A percentile compares a stretch with the other conserved stretches of the same genome.
phyloP scores from a whole-genome alignment of 805 yeast genomes.

The Pichia exigua region DNA sequence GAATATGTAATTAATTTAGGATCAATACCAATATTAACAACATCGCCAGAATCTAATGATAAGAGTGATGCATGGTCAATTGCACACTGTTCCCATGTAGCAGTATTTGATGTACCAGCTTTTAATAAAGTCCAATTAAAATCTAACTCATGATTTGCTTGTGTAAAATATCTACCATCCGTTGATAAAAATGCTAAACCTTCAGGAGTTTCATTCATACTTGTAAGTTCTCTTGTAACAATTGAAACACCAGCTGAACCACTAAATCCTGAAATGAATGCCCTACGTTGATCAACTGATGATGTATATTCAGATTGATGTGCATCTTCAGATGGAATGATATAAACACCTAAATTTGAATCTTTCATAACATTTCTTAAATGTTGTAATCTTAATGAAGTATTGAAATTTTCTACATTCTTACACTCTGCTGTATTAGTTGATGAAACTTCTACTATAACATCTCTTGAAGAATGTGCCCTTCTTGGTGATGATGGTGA shows the following conservation, averaged over 20 bases:
- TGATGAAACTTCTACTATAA: slow-evolving; percentile 18
- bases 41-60: slow-evolving; percentile 37
- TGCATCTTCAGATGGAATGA: slow-evolving; percentile 52
- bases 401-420: slow-evolving; percentile 35
- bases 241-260: slow-evolving; percentile 59
- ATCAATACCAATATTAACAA: slow-evolving; percentile 35
- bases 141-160: slow-evolving; percentile 51
- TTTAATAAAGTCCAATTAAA: slow-evolving; percentile 51
- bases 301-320: slow-evolving; percentile 60
- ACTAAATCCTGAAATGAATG: slow-evolving; percentile 50
- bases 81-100: slow-evolving; percentile 54
- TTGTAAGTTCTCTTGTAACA: slow-evolving; percentile 44
- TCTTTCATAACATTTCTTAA: slow-evolving; percentile 60
- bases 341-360: slow-evolving; percentile 57
- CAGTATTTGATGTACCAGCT: slow-evolving; percentile 42
- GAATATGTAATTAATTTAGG: slow-evolving; percentile 39
- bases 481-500: slow-evolving; percentile 9
- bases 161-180: slow-evolving; percentile 54
- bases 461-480: background rate
- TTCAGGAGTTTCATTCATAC: slow-evolving; percentile 45
- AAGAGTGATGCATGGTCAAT: slow-evolving; percentile 42
- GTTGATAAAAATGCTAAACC: slow-evolving; percentile 50
- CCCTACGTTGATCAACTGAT: slow-evolving; percentile 44
- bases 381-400: slow-evolving; percentile 49
- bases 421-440: slow-evolving; percentile 11